phyloP scores from a whole-genome alignment of 1,284 basidiomycete genomes.

The Amylostereum areolatum region DNA sequence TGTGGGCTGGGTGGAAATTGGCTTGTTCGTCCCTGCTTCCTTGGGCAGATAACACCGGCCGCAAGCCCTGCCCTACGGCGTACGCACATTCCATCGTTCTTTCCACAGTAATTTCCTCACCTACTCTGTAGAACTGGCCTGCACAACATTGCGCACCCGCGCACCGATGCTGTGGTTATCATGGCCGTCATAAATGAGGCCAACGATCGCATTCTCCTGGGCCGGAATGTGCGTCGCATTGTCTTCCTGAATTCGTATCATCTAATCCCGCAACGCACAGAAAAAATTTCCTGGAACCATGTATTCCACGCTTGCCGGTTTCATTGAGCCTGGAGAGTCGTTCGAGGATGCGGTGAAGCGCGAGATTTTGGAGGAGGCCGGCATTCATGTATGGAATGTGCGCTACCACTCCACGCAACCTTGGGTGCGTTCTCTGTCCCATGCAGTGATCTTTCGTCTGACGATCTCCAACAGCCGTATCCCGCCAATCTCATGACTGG shows the following conservation, averaged over 20 bases:
- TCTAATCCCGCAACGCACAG: slow-evolving; percentile 26
- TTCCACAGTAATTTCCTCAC: slow-evolving; percentile 4
- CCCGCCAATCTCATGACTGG: slow-evolving; percentile 91
- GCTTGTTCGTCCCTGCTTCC: slow-evolving; percentile 71
- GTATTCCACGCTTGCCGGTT: slow-evolving; percentile 88
- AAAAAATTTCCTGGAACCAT: slow-evolving; percentile 65
- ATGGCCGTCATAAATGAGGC: slow-evolving; percentile 81
- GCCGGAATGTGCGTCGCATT: slow-evolving; percentile 62
- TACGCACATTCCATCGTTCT: slow-evolving; percentile 27
- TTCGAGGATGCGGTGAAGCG: slow-evolving; percentile 92
- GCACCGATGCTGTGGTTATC: slow-evolving; percentile 90
- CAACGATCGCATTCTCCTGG: slow-evolving; percentile 80
- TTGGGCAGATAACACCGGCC: slow-evolving; percentile 56
- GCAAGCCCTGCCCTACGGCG: slow-evolving; percentile 64
- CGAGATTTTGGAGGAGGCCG: slow-evolving; percentile 95
- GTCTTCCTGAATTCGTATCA: not conserved
- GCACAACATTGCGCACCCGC: slow-evolving; percentile 85
- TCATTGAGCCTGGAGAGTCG: slow-evolving; percentile 90
- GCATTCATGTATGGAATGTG: slow-evolving; percentile 79
- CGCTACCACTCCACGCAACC: slow-evolving; percentile 85
- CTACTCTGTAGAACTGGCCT: slow-evolving; percentile 58
- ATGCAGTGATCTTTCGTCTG: slow-evolving; percentile 2
- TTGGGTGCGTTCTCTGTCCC: slow-evolving; percentile 47
- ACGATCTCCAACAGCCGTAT: slow-evolving; percentile 53
- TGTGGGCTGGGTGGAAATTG: slow-evolving; percentile 97